These are phyloP conservation scores for Fraxinus angustifolia DNA, from an alignment of 305 asterid genomes.

Conservation along the genomic window DNA sequence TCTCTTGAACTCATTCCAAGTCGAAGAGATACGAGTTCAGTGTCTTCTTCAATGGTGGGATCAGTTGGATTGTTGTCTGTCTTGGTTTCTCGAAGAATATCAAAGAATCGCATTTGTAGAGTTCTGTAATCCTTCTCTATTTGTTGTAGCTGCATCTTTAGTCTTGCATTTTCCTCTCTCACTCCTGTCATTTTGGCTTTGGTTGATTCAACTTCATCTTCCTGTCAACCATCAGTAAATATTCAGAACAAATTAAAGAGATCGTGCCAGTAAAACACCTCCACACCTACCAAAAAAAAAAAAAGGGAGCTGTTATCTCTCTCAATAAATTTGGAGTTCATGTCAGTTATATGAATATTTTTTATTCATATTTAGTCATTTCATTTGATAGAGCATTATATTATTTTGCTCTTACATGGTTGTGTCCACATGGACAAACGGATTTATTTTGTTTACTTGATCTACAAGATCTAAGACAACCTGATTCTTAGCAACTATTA, in stretches of 20 bases:
- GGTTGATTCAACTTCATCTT: conserved; percentile 42
- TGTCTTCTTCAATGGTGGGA: conserved; percentile 12
- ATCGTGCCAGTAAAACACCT: background rate
- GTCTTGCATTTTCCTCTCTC: conserved; percentile 60
- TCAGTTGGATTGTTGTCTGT: background rate
- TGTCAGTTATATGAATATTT: background rate
- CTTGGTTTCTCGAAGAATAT: conserved; percentile 24
- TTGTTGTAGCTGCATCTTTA: conserved; percentile 48
- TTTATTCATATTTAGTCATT: background rate
- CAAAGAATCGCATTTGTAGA: conserved; percentile 43
- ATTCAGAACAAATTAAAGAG: background rate
- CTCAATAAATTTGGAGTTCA: background rate
- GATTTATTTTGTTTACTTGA: background rate
- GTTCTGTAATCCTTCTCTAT: conserved; percentile 58
- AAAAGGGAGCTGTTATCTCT: background rate
- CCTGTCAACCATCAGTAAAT: conserved; percentile 31
- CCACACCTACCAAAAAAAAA: background rate
- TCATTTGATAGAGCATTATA: background rate
- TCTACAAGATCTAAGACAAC: background rate
- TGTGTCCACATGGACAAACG: background rate
- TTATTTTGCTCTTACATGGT: background rate
- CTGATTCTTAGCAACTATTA: background rate
- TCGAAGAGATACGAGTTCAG: conserved; percentile 67
- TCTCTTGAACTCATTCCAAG: conserved; percentile 50
- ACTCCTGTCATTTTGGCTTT: conserved; percentile 50